Conservation (phyloP, 2,329 filamentous ascomycete species). For the Colletotrichum phormii region DNA sequence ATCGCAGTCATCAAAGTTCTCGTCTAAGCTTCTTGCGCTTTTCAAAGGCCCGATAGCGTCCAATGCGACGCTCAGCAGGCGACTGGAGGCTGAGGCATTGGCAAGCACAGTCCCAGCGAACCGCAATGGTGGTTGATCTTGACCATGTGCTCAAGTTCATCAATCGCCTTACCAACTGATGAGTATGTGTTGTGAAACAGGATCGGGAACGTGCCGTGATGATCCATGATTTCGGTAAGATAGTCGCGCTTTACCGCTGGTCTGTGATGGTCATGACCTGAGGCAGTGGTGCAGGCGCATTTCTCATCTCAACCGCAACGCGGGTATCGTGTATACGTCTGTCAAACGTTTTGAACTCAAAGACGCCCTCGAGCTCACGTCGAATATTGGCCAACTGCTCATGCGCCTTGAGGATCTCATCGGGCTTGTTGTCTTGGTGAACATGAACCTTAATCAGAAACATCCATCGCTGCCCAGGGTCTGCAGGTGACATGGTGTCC, state of each 20-base stretch:
- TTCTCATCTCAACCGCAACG: slow-evolving; percentile 51
- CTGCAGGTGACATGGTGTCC: slow-evolving; percentile 59
- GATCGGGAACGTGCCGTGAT: background rate
- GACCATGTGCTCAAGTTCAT: no score
- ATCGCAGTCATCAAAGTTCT: background rate
- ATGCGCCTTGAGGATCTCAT: slow-evolving; percentile 66
- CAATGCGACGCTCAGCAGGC: background rate
- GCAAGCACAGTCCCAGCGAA: background rate
- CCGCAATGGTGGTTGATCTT: background rate
- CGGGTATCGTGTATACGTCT: slow-evolving; percentile 66
- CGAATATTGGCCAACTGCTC: slow-evolving; percentile 61
- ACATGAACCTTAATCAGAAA: slow-evolving; percentile 66
- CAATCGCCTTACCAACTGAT: background rate
- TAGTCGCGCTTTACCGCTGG: slow-evolving; percentile 13
- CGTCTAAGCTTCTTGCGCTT: background rate
- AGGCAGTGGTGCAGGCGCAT: slow-evolving; percentile 48
- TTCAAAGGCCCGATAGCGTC: background rate
- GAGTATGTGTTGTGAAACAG: no score
- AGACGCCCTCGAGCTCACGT: slow-evolving; percentile 61
- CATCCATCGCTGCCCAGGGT: slow-evolving; percentile 64
- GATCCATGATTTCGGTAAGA: background rate
- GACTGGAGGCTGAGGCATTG: background rate
- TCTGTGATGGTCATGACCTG: slow-evolving; percentile 39
- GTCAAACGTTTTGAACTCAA: slow-evolving; percentile 64
- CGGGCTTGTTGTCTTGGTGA: slow-evolving; percentile 67